Evolutionary conservation across 2,329 filamentous ascomycete genomes (phyloP).

Genomic region (Ilyonectria sp.): DNA sequence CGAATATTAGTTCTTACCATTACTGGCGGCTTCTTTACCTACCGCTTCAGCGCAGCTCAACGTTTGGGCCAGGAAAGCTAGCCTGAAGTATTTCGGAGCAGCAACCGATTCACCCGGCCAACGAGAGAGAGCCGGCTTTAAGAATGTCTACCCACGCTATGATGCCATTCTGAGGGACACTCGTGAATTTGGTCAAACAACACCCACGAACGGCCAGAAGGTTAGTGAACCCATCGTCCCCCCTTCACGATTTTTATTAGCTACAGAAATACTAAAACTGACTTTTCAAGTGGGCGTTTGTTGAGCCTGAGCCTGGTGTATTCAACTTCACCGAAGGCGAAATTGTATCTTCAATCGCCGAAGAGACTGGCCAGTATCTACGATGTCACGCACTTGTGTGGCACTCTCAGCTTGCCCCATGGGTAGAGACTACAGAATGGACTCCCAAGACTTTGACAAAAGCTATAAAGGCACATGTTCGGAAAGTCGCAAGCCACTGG

Average conservation of each 20-base stretch:
- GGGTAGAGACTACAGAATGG: constrained; percentile 51
- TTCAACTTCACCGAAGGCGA: constrained; percentile 16
- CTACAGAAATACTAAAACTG: background rate
- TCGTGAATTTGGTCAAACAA: constrained; percentile 5
- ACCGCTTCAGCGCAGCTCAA: constrained; percentile 7
- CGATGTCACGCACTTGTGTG: constrained; percentile 73
- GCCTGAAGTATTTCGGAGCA: constrained; percentile 13
- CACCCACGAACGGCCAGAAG: constrained; percentile 17
- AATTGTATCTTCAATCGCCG: constrained; percentile 47
- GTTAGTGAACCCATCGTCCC: background rate
- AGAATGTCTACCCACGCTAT: constrained; percentile 9
- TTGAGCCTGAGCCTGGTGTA: background rate
- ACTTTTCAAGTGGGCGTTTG: constrained; percentile 5
- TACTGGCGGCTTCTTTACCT: background rate
- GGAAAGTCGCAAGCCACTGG: constrained; percentile 60
- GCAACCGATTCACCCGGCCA: constrained; percentile 17
- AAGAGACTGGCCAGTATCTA: constrained; percentile 62
- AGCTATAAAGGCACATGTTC: constrained; percentile 68
- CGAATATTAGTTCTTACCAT: background rate
- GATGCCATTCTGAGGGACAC: constrained; percentile 9
- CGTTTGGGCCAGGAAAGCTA: constrained; percentile 13
- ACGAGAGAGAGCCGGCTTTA: constrained; percentile 10
- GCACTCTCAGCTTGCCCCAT: constrained; percentile 52
- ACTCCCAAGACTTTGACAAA: constrained; percentile 66
- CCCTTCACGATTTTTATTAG: background rate